Evolutionary conservation across 2,329 filamentous ascomycete species (phyloP), one percentile per base, ranked within the genome.

Genomic region (Hymenoscyphus linearis): DNA sequence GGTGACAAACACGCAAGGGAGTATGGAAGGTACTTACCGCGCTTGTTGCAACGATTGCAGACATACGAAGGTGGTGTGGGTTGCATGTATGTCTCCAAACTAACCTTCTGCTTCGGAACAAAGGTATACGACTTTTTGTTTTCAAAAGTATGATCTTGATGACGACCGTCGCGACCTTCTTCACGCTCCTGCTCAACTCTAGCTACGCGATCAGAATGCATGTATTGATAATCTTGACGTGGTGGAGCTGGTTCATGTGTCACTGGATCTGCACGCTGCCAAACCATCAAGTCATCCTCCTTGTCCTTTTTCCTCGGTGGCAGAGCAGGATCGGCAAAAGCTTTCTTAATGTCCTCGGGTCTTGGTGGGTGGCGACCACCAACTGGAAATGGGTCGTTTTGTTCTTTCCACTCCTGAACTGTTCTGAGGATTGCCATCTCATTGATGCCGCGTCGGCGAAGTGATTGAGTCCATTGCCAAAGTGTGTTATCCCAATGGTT

Each of bases 11-110:
- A 14, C 37, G 22, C 13, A 25, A 22, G n/a, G 14, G 26, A 40
- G 14, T 44, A 4, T 22, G 53, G n/a, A 27, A 40, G 3, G n/a
- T 22, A 61, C 65, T 35, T 68, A 69, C 70, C 69, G 60, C 57
- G 61, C 37, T 63, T 44, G 1, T 59, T 37, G 53, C 70, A 71
- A n/a, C 68, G 62, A 59, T 69, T 66, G 64, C 70, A 71, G n/a
- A 64, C 54, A 37, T 71, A 71, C 34, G 54, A 63, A 18, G 18
- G 7, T 7, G 68, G 65, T 1, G 68, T 67, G 4, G 35, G 55
- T 18, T 47, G 52, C 5, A 58, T 35, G 52, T 60, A 69, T 5
- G 52, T 31, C 3, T 62, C 47, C 7, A 36, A 50, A n/a, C 44
- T 52, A 12, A 40, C 47, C 47, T 59, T 58, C 25, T 54, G 25